Percentiles rank a stretch among this genome's conserved stretches.
phyloP scores from a whole-genome alignment of 2,329 filamentous ascomycete genomes.

The Microsporum canis region DNA sequence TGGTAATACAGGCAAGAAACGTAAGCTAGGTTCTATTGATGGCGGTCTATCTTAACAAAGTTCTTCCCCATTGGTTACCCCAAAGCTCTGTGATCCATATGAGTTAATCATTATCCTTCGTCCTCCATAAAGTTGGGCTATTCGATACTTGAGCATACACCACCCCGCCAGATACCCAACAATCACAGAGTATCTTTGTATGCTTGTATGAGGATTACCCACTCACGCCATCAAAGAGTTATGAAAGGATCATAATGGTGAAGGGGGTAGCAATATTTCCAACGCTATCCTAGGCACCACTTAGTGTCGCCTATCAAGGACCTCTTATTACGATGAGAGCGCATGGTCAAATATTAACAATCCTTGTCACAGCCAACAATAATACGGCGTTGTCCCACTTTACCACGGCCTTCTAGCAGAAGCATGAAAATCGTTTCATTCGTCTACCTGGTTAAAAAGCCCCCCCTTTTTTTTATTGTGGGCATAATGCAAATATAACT shows the following conservation, averaged over 20 bases:
- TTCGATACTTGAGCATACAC: background rate
- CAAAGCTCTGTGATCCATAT: background rate
- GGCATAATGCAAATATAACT: slow-evolving; percentile 9
- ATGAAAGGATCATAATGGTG: too few relatives aligned
- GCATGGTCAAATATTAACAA: too few relatives aligned
- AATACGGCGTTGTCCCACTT: background rate
- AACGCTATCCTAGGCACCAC: too few relatives aligned
- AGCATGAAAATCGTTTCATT: background rate
- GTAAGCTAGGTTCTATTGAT: slow-evolving; percentile 5
- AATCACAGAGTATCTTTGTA: too few relatives aligned
- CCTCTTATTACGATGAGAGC: too few relatives aligned
- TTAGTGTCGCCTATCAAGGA: too few relatives aligned
- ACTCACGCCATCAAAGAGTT: too few relatives aligned
- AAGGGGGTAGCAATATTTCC: too few relatives aligned
- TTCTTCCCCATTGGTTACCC: background rate
- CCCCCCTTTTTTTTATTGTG: background rate
- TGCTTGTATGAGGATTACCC: too few relatives aligned
- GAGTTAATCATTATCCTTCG: background rate
- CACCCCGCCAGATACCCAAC: too few relatives aligned
- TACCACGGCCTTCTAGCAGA: background rate
- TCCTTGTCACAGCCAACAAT: too few relatives aligned
- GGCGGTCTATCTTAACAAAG: background rate
- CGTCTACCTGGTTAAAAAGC: background rate
- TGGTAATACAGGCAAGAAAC: slow-evolving; percentile 9
- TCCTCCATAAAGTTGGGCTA: background rate